Percentiles rank a stretch among this genome's conserved stretches.
Evolutionary conservation across 2,329 filamentous ascomycete genomes (phyloP).

Genomic region (Epichloe sylvatica): DNA sequence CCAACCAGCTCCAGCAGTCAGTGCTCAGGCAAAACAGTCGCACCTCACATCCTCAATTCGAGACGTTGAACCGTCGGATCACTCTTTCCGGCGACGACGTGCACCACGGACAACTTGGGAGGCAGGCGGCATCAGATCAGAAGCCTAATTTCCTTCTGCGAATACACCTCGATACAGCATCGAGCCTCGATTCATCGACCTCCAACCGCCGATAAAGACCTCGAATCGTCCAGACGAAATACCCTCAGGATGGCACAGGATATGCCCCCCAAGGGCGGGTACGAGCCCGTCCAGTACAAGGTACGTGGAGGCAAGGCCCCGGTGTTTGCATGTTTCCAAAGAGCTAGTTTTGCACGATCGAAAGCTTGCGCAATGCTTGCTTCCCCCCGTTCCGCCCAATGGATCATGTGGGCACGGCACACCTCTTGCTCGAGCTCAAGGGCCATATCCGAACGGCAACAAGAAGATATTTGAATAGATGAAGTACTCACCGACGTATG

Average conservation of each 20-base stretch:
- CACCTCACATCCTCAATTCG: background rate
- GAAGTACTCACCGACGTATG: too few species aligned
- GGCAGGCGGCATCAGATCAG: background rate
- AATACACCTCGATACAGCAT: background rate
- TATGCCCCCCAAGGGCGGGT: conserved; percentile 85
- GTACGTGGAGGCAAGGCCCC: conserved; percentile 31
- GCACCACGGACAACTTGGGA: background rate
- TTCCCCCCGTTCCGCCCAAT: too few species aligned
- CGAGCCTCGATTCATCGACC: background rate
- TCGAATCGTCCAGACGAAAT: background rate
- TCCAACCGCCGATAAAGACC: background rate
- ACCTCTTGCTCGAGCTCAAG: too few species aligned
- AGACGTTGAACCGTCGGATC: background rate
- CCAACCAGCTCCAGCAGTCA: background rate
- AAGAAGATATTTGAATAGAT: too few species aligned
- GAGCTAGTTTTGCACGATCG: too few species aligned
- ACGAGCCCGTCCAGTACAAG: conserved; percentile 95
- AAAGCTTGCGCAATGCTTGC: too few species aligned
- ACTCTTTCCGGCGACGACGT: background rate
- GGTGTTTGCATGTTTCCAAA: background rate
- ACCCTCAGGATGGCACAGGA: conserved; percentile 76
- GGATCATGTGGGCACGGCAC: too few species aligned
- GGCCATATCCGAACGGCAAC: too few species aligned
- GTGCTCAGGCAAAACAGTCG: conserved; percentile 1
- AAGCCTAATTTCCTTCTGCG: background rate